These are phyloP conservation scores for Suillus subaureus DNA, from an alignment of 768 basidiomycete species.

Conservation along the genomic window DNA sequence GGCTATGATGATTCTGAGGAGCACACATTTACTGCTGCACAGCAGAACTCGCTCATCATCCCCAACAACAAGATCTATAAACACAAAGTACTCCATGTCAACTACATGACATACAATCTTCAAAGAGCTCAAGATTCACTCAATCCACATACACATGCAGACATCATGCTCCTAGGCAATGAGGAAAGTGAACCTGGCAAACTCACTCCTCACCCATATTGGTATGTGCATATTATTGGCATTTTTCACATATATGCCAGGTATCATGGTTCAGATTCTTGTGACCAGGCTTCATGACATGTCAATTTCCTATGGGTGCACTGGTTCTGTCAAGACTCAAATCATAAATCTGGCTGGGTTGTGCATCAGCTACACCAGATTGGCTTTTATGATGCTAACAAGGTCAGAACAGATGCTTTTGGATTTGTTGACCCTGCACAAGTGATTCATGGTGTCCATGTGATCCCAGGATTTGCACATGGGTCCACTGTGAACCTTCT, in stretches of 20 bases:
- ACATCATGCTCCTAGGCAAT: conserved; percentile 37
- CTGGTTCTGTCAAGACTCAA: conserved; percentile 36
- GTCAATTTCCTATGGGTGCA: conserved; percentile 47
- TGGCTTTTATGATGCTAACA: conserved; percentile 35
- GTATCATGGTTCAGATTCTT: conserved; percentile 11
- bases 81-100: conserved; percentile 33
- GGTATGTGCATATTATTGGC: conserved; percentile 39
- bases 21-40: conserved; percentile 20
- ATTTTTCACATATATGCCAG: conserved; percentile 32
- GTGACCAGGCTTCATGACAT: conserved; percentile 23
- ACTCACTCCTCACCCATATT: conserved; percentile 32
- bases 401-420: no score
- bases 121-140: conserved; percentile 23
- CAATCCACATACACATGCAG: conserved; percentile 33
- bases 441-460: no score
- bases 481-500: no score
- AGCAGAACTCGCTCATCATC: conserved; percentile 27
- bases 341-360: conserved; percentile 27
- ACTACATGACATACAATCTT: conserved; percentile 36
- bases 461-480: no score
- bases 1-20: conserved; percentile 14
- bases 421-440: no score
- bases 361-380: conserved; percentile 36
- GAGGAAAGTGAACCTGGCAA: conserved; percentile 17
- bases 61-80: conserved; percentile 33